phyloP scores from a whole-genome alignment of 164 flowering plant genomes.

The Stephania japonica region DNA sequence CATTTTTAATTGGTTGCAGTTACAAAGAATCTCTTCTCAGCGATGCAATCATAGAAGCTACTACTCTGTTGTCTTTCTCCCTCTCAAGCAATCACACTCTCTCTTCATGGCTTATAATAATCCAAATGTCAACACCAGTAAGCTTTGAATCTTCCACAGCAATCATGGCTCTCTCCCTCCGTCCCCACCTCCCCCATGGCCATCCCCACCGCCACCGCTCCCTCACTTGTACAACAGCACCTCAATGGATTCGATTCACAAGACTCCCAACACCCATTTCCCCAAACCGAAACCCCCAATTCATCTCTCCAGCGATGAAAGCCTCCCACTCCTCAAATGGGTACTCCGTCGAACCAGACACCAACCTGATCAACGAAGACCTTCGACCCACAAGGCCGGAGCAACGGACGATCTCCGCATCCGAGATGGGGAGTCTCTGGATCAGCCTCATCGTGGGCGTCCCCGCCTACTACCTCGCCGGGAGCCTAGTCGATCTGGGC shows the following conservation, averaged over 20 bases:
- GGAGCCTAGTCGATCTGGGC: conserved; percentile 89
- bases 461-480: conserved; percentile 81
- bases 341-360: conserved; percentile 27
- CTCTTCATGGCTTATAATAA: neutral
- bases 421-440: conserved; percentile 87
- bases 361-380: conserved; percentile 60
- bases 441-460: conserved; percentile 84
- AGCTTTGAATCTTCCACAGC: conserved; percentile 13
- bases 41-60: no score
- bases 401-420: conserved; percentile 50
- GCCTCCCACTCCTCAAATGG: conserved; percentile 10
- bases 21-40: no score
- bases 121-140: neutral
- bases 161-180: conserved; percentile 37
- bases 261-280: neutral
- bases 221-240: neutral
- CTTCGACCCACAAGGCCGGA: conserved; percentile 48
- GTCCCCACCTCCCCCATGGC: conserved; percentile 33
- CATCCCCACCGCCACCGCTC: conserved; percentile 10
- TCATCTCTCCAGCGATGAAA: conserved; percentile 29
- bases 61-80: neutral
- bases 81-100: neutral
- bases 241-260: conserved; percentile 3
- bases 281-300: neutral
- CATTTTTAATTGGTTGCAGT: no score